A percentile compares a stretch with the other conserved stretches of the same genome.
These are phyloP conservation scores for Obba rivulosa DNA, from an alignment of 768 basidiomycete genomes.

Conservation along the genomic window DNA sequence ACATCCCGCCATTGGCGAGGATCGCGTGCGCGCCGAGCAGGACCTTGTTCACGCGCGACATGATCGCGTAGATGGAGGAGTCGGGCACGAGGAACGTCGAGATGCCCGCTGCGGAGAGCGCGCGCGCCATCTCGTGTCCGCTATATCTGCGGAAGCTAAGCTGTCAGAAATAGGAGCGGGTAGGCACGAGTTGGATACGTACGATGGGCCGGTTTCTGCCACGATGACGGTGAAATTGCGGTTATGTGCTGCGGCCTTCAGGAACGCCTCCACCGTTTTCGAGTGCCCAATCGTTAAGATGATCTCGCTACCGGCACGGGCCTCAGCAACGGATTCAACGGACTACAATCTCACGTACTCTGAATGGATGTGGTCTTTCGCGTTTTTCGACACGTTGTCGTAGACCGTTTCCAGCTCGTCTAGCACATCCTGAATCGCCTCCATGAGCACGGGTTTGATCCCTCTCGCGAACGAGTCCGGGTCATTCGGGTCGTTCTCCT, in stretches of 20 bases:
- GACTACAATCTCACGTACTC: slow-evolving; percentile 56
- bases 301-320: slow-evolving; percentile 62
- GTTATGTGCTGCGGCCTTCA: slow-evolving; percentile 85
- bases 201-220: slow-evolving; percentile 93
- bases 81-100: slow-evolving; percentile 97
- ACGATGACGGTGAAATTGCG: slow-evolving; percentile 95
- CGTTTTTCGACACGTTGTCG: slow-evolving; percentile 89
- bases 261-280: slow-evolving; percentile 87
- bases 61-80: slow-evolving; percentile 90
- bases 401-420: slow-evolving; percentile 96
- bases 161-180: slow-evolving; percentile 2
- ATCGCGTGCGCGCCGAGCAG: slow-evolving; percentile 94
- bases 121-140: slow-evolving; percentile 80
- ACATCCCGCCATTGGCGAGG: slow-evolving; percentile 94
- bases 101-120: slow-evolving; percentile 75
- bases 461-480: slow-evolving; percentile 72
- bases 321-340: not conserved
- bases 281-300: slow-evolving; percentile 94
- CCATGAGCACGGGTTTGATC: slow-evolving; percentile 91
- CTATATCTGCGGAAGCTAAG: slow-evolving; percentile 50
- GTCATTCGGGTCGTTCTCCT: slow-evolving; percentile 69
- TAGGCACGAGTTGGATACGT: slow-evolving; percentile 28
- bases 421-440: slow-evolving; percentile 93
- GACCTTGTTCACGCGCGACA: slow-evolving; percentile 97
- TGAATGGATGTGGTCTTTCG: slow-evolving; percentile 96